Conservation (phyloP, 108 stramenopile species). For the Cyclotella sp. region DNA sequence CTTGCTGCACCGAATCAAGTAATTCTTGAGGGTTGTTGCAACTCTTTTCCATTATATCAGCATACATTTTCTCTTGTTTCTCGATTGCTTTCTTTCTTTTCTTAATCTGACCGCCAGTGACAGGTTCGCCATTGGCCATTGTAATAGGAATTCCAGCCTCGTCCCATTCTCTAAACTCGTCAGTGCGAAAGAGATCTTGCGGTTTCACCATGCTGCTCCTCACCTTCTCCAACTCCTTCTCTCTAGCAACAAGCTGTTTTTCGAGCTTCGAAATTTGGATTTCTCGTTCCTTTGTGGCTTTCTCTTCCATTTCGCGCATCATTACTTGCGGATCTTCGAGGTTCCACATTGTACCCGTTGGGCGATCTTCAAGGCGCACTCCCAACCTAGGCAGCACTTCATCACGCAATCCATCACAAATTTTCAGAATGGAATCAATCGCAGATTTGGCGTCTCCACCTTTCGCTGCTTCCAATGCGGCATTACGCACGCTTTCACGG, state of each 20-base stretch:
- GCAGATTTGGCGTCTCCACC: constrained; percentile 60
- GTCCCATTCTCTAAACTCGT: constrained; percentile 65
- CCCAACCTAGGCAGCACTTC: constrained; percentile 85
- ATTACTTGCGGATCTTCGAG: constrained; percentile 89
- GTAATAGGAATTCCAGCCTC: constrained; percentile 53
- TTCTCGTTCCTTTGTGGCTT: constrained; percentile 57
- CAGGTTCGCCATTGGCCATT: constrained; percentile 51
- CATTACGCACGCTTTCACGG: constrained; percentile 79
- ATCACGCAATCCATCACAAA: constrained; percentile 94
- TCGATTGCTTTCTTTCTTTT: constrained; percentile 59
- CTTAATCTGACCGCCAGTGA: constrained; percentile 55
- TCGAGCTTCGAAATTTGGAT: constrained; percentile 55
- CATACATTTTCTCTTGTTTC: constrained; percentile 51
- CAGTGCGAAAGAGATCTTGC: constrained; percentile 55
- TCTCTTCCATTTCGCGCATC: constrained; percentile 77
- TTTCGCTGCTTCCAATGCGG: constrained; percentile 63
- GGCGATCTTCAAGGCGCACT: constrained; percentile 92
- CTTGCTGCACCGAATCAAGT: constrained; percentile 40
- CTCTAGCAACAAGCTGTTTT: constrained; percentile 58
- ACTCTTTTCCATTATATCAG: constrained; percentile 54
- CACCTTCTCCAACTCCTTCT: constrained; percentile 58
- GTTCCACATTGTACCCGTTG: constrained; percentile 91
- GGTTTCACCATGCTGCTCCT: constrained; percentile 55
- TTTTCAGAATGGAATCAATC: constrained; percentile 60
- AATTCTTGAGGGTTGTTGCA: constrained; percentile 53